Conservation (phyloP, 257 asterid genomes). For the Ballota nigra region DNA sequence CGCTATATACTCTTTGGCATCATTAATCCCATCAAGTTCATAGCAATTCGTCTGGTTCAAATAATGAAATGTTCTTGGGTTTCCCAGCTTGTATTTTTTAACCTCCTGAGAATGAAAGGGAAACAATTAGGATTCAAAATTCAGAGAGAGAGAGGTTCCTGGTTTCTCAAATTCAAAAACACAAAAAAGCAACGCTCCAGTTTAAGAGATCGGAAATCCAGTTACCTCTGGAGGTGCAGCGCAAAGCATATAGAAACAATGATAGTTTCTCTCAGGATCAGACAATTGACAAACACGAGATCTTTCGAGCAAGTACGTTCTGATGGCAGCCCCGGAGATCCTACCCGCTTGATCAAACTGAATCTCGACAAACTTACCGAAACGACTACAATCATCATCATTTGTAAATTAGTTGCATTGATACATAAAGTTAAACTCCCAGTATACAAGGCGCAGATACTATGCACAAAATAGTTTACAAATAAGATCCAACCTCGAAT, state of each 20-base stretch:
- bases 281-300: constrained; percentile 99
- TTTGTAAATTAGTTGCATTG: constrained; percentile 29
- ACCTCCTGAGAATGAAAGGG: constrained; percentile 50
- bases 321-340: constrained; percentile 97
- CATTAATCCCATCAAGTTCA: constrained; percentile 82
- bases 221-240: constrained; percentile 94
- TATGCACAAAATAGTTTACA: neutral
- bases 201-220: neutral
- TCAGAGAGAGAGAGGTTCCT: neutral
- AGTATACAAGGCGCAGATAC: constrained; percentile 8
- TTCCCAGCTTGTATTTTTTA: constrained; percentile 72
- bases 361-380: constrained; percentile 98
- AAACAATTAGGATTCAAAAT: constrained; percentile 22
- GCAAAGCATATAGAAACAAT: constrained; percentile 98
- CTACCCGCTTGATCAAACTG: constrained; percentile 89
- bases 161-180: neutral
- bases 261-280: constrained; percentile 99
- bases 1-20: constrained; percentile 72
- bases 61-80: constrained; percentile 89
- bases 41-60: constrained; percentile 88
- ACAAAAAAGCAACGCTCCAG: neutral
- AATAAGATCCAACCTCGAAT: constrained; percentile 68
- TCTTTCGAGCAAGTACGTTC: constrained; percentile 98
- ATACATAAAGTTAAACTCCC: neutral
- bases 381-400: constrained; percentile 65